These are phyloP conservation scores for Anthracocystis walkeri DNA, from an alignment of 1,284 basidiomycete genomes.

Conservation along the genomic window DNA sequence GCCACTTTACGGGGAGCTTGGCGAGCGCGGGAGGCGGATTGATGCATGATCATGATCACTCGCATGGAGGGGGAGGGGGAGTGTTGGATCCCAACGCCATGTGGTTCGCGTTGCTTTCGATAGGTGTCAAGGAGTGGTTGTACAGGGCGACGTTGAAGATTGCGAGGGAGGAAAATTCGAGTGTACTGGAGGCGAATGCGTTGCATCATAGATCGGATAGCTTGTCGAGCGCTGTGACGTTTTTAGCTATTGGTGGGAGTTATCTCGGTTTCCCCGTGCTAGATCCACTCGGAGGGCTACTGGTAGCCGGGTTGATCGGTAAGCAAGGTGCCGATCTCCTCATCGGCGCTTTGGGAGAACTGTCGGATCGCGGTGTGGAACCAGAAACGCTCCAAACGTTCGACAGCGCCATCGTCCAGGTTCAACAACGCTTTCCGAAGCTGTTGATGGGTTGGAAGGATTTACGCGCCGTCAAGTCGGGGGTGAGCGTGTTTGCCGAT, in stretches of 20 bases:
- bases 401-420: constrained; percentile 71
- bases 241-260: constrained; percentile 74
- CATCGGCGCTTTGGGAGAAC: constrained; percentile 80
- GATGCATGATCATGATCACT: constrained; percentile 74
- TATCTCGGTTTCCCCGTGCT: constrained; percentile 86
- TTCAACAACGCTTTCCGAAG: constrained; percentile 22
- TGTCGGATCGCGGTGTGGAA: constrained; percentile 86
- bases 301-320: constrained; percentile 90
- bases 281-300: constrained; percentile 91
- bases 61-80: constrained; percentile 52
- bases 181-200: constrained; percentile 77
- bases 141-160: constrained; percentile 77
- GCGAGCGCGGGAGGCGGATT: constrained; percentile 71
- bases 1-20: constrained; percentile 74
- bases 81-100: constrained; percentile 92
- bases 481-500: constrained; percentile 62
- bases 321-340: constrained; percentile 83
- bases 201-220: constrained; percentile 89
- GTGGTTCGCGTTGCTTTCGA: constrained; percentile 88
- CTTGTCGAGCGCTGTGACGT: constrained; percentile 60
- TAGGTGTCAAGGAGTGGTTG: constrained; percentile 90
- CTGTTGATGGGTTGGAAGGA: constrained; percentile 56
- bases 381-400: constrained; percentile 74
- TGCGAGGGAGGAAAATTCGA: constrained; percentile 87
- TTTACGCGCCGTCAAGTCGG: constrained; percentile 58